Evolutionary conservation across 1,284 basidiomycete genomes (phyloP), one percentile per base, ranked within the genome.

Genomic region (Pseudomicrostroma phylloplanum): DNA sequence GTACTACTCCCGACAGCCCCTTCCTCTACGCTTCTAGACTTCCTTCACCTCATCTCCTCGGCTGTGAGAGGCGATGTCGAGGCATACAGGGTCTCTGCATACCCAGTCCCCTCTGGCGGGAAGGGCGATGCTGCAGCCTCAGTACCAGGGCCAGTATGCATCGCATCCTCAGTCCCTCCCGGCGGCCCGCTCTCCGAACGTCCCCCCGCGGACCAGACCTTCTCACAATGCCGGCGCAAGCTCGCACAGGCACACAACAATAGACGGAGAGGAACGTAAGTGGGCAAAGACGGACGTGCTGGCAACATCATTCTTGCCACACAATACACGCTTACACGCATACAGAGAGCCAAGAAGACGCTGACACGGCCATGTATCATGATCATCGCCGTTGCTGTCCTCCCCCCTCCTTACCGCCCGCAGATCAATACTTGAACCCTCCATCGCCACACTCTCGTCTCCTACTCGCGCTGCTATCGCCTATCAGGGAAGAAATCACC

Each of bases 381-480:
- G 4, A 3, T 13, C 43, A 17, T 48, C 6, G 3, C 43, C 6
- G 43, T 21, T 21, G 17, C 17, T 21, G 43, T 48, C 43, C 43
- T 36, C 30, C 30, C 3, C 30, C 30, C 30, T 36, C 30, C 4
- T 36, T 36, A 36, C 30, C 30, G 30, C 30, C 30, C 30, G 30
- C 30, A 36, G 30, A 36, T 9, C 30, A 36, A 9, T 54, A 54
- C 21, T 19, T 54, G 21, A 54, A 15, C 7, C 51, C 51, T 21
- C 51, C 51, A 23, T 21, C 21, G 21, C 51, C 51, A 7, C 13
- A 13, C 6, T 23, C n/a, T 25, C 51, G 51, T 54, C 51, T 54
- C 25, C 51, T 54, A 2, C 51, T 54, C 8, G 15, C 51, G n/a
- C 51, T 54, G 4, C 51, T 54, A 2, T 54, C 51, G 21, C 51